Evolutionary conservation across 2,329 filamentous ascomycete species (phyloP).

Genomic region (Colletotrichum euphorbiae): DNA sequence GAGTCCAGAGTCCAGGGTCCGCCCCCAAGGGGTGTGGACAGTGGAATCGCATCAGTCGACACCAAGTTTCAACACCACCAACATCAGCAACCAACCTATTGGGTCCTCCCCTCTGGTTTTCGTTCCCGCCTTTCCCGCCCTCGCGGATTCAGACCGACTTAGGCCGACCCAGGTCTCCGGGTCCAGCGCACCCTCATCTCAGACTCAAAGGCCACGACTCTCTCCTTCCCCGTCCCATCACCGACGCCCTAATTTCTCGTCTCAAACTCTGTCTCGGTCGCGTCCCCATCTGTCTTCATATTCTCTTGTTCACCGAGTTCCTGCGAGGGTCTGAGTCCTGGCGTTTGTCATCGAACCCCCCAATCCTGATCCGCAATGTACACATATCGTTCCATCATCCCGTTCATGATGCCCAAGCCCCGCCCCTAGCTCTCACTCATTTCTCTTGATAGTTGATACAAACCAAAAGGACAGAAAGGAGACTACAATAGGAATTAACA

Average conservation of each 20-base stretch:
- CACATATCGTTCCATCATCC: constrained; percentile 4
- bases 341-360: not conserved
- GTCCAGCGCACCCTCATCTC: constrained; percentile 13
- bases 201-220: constrained; percentile 10
- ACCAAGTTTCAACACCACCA: constrained; percentile 21
- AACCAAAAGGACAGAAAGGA: not conserved
- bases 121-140: constrained; percentile 38
- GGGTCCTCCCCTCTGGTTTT: constrained; percentile 36
- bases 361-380: constrained; percentile 3
- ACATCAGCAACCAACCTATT: constrained; percentile 34
- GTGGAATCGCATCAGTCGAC: constrained; percentile 28
- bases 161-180: constrained; percentile 28
- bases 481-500: not conserved
- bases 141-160: constrained; percentile 38
- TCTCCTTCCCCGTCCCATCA: not conserved
- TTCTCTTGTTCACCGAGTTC: not conserved
- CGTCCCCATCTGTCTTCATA: not conserved
- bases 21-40: constrained; percentile 9
- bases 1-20: constrained; percentile 29
- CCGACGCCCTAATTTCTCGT: constrained; percentile 3
- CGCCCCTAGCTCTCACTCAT: not conserved
- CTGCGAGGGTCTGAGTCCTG: constrained; percentile 1
- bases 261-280: constrained; percentile 21
- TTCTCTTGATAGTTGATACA: constrained; percentile 24
- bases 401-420: constrained; percentile 14